Percentiles rank a stretch among this genome's conserved stretches.
Evolutionary conservation across 2,329 filamentous ascomycete genomes (phyloP).

Genomic region (Diplocarpon mali): DNA sequence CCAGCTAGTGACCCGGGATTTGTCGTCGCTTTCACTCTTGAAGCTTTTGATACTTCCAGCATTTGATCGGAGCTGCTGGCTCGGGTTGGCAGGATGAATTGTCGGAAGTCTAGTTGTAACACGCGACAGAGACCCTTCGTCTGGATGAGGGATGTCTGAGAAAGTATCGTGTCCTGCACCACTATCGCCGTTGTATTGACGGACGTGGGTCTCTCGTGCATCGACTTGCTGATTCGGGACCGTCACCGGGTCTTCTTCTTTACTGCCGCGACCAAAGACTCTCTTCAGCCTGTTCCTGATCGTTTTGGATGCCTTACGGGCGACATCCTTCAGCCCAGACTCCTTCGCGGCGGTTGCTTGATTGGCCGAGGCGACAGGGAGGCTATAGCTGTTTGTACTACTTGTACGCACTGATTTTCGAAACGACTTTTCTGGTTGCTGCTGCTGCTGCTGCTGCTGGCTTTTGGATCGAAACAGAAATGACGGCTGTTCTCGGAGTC

Average conservation of each 20-base stretch:
- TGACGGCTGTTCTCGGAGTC: conserved; percentile 33
- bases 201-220: conserved; percentile 28
- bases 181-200: conserved; percentile 17
- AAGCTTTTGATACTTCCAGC: conserved; percentile 45
- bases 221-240: conserved; percentile 44
- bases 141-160: conserved; percentile 27
- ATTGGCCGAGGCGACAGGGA: conserved; percentile 23
- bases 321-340: conserved; percentile 37
- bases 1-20: conserved; percentile 64
- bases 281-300: conserved; percentile 51
- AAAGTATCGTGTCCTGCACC: conserved; percentile 26
- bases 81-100: conserved; percentile 36
- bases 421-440: conserved; percentile 26
- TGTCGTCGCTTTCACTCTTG: conserved; percentile 36
- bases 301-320: conserved; percentile 50
- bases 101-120: conserved; percentile 40
- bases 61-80: conserved; percentile 38
- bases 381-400: conserved; percentile 30
- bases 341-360: conserved; percentile 21
- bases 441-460: conserved; percentile 6
- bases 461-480: conserved; percentile 33
- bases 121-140: conserved; percentile 36
- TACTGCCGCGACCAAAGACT: conserved; percentile 36
- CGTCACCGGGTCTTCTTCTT: conserved; percentile 24
- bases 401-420: conserved; percentile 40